These are phyloP conservation scores for Candida tetrigidarum DNA, from an alignment of 1,139 yeast species.

Conservation along the genomic window DNA sequence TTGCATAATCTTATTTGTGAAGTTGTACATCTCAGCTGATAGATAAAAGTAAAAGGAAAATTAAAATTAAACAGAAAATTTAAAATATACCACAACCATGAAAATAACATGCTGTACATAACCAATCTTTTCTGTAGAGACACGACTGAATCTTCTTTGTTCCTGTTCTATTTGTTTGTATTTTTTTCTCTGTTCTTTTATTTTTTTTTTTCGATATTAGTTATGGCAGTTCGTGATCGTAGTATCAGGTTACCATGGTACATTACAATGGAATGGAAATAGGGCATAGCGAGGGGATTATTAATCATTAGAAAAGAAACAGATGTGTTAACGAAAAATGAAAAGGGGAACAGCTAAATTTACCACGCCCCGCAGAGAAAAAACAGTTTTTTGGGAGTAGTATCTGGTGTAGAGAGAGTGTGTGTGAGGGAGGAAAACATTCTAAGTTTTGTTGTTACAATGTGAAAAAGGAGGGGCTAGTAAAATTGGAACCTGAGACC, in stretches of 20 bases:
- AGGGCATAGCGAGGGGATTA: not conserved
- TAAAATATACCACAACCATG: not conserved
- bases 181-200: not conserved
- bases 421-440: too few species aligned
- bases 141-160: not conserved
- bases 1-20: slow-evolving; percentile 3
- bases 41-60: not conserved
- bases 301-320: not conserved
- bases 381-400: too few species aligned
- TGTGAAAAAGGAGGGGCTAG: too few species aligned
- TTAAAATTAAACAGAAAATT: not conserved
- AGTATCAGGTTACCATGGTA: too few species aligned
- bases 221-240: too few species aligned
- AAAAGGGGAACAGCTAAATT: not conserved
- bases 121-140: not conserved
- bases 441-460: too few species aligned
- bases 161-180: not conserved
- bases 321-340: not conserved
- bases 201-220: not conserved
- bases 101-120: not conserved
- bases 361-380: not conserved
- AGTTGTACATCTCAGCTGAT: too few species aligned
- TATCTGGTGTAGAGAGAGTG: too few species aligned
- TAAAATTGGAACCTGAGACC: too few species aligned
- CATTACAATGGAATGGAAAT: too few species aligned